Base-by-base conservation (phyloP, 345 rosid genomes). In the Melastoma malabathricum region DNA sequence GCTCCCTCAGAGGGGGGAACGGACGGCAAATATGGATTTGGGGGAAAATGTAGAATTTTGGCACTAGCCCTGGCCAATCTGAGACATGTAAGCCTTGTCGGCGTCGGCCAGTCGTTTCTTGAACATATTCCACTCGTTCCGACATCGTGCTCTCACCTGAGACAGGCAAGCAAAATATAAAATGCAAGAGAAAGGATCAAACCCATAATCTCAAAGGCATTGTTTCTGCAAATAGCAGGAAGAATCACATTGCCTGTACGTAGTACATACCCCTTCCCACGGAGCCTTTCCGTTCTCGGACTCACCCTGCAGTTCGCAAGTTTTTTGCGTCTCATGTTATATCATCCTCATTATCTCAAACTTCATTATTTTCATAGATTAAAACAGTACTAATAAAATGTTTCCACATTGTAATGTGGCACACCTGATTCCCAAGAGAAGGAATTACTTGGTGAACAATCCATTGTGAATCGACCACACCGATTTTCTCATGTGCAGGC, bases 391-490 rank as follows among this genome's bases (percentile, higher is more conserved):
- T 18, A 57, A 14, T 17, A 34, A 12, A 57, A 25, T 23, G 18
- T 1, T 41, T 5, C 15, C 13, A 12, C 3, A 4, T 15, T 15
- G 43, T 14, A 3, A 19, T 14, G 34, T 8, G 20, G 46, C 62
- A 71, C 52, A 90, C 98, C 92, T 90, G 96, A 41, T 53, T 74
- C 15, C 95, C 89, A 23, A 90, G 89, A 54, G 96, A 86, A 50
- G 96, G 93, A 61, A 90, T 72, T 54, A 74, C 83, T 82, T 86
- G 89, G 77, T 86, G 96, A 68, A 90, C 58, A 54, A 90, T 86
- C 98, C 96, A 86, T 57, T 90, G 95, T 44, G 98, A 86, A 80
- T 90, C 98, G 60, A 90, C 86, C 46, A 90, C 96, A 2, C 96
- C 98, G 38, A 90, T 84, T 57, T 86, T 90, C 67, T 86, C 95